Evolutionary conservation across 169 alveolate species (phyloP), one percentile per base, ranked within the genome.

Genomic region (Eimeria nieschulzi): DNA sequence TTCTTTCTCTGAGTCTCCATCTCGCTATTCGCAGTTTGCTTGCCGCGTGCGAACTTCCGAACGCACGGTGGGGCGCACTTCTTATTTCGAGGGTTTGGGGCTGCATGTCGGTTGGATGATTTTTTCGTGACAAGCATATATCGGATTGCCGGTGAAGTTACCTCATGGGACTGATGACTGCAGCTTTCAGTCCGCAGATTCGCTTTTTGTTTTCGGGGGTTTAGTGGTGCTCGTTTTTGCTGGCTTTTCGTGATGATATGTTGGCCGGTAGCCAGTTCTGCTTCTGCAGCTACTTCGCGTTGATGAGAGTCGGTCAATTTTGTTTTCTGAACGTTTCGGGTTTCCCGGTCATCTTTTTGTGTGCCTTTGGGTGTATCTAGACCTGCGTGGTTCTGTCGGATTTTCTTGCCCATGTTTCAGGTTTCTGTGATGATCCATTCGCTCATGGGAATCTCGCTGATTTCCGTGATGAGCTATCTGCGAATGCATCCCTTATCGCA

Each of bases 401-500:
- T 46, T 26, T 76, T 5, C 68, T 8, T 72, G 63, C 59, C 19
- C 25, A 13, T 8, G 19, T 19, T 51, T 76, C n/a, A 53, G 70
- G 51, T 21, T 10, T n/a, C 85, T 23, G 13, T 51, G 85, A 51
- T 76, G 85, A 76, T 64, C 85, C 17, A 76, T 13, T 76, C 85
- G 85, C 85, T 76, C 70, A 76, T 76, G 85, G 85, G 85, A 76
- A 76, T 76, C 85, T 76, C 85, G 66, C 85, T 76, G 85, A 76
- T 76, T 76, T 76, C 85, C 70, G 85, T 76, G 85, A 76, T 54
- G 85, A 76, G 85, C 85, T 51, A 76, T 51, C 70, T 76, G 85
- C 85, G 85, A 76, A 76, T 68, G 85, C 85, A 76, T 76, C 85
- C 85, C 85, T 76, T 76, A 76, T 76, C 85, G 85, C 85, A 53